Percentiles rank a stretch among this genome's conserved stretches.
These are phyloP conservation scores for Hypoxylon sp. DNA, from an alignment of 2,329 filamentous ascomycete species.

Conservation along the genomic window DNA sequence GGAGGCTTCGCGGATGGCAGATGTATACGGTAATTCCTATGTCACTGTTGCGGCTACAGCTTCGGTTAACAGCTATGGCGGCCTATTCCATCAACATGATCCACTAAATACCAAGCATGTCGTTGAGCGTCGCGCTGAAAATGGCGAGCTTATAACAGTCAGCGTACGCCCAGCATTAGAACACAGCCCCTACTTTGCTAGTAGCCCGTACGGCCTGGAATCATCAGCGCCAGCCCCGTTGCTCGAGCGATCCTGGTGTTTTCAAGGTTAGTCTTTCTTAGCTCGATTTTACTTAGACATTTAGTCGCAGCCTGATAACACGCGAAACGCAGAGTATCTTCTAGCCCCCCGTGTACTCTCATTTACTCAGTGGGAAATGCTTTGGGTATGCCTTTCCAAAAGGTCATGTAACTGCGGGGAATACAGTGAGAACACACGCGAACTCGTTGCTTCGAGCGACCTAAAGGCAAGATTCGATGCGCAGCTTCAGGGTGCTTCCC, in stretches of 20 bases:
- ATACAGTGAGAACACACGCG: conserved; percentile 34
- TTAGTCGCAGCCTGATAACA: background rate
- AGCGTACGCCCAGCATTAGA: conserved; percentile 41
- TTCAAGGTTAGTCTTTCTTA: conserved; percentile 37
- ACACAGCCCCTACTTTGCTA: conserved; percentile 38
- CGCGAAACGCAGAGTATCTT: conserved; percentile 35
- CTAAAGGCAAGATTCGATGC: conserved; percentile 40
- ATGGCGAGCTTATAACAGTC: conserved; percentile 6
- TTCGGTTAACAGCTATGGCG: conserved; percentile 39
- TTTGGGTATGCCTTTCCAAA: conserved; percentile 39
- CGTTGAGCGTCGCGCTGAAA: conserved; percentile 9
- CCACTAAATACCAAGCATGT: conserved; percentile 23
- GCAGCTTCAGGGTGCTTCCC: conserved; percentile 16
- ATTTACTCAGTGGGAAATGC: conserved; percentile 45
- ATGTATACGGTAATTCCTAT: conserved; percentile 42
- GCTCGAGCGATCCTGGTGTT: conserved; percentile 43
- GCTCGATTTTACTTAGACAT: background rate
- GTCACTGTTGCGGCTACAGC: conserved; percentile 40
- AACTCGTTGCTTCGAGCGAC: conserved; percentile 35
- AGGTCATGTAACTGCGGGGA: conserved; percentile 40
- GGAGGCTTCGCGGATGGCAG: conserved; percentile 40
- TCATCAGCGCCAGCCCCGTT: conserved; percentile 23
- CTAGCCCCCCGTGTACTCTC: conserved; percentile 41
- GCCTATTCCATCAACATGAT: conserved; percentile 39
- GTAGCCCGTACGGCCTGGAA: conserved; percentile 35